These are phyloP conservation scores for Dioscorea zingiberensis DNA, from an alignment of 106 monocot species.

Conservation along the genomic window DNA sequence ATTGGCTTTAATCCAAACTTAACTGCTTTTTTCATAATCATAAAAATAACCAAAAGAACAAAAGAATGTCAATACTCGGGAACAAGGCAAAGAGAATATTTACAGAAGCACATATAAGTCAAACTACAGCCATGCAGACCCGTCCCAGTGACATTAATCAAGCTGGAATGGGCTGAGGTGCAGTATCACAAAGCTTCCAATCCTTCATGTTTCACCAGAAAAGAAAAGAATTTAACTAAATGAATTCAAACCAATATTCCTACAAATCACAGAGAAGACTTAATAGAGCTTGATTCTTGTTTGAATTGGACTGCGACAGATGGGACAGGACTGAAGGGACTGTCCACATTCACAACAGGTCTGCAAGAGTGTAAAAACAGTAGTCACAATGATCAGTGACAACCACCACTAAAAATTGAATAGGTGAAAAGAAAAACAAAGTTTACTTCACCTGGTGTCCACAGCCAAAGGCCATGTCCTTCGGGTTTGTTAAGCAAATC, in stretches of 20 bases:
- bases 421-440: neutral
- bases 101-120: neutral
- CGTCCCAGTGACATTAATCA: too few species aligned
- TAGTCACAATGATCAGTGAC: neutral
- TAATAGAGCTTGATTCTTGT: slow-evolving; percentile 55
- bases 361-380: slow-evolving; percentile 13
- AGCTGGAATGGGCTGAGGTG: too few species aligned
- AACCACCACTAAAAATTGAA: neutral
- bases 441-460: slow-evolving; percentile 72
- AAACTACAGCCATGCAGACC: neutral
- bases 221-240: too few species aligned
- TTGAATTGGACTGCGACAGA: slow-evolving; percentile 41
- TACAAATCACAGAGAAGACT: neutral
- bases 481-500: slow-evolving; percentile 64
- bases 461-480: slow-evolving; percentile 90
- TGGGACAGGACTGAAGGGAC: slow-evolving; percentile 36
- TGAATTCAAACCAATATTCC: too few species aligned
- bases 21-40: too few species aligned
- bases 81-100: neutral
- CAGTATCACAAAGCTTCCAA: too few species aligned
- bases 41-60: neutral
- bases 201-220: too few species aligned
- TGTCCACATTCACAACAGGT: slow-evolving; percentile 55
- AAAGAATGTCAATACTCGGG: neutral
- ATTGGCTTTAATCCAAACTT: too few species aligned